Conservation (phyloP, 1,284 basidiomycete genomes). For the Ustilago xerochloae region DNA sequence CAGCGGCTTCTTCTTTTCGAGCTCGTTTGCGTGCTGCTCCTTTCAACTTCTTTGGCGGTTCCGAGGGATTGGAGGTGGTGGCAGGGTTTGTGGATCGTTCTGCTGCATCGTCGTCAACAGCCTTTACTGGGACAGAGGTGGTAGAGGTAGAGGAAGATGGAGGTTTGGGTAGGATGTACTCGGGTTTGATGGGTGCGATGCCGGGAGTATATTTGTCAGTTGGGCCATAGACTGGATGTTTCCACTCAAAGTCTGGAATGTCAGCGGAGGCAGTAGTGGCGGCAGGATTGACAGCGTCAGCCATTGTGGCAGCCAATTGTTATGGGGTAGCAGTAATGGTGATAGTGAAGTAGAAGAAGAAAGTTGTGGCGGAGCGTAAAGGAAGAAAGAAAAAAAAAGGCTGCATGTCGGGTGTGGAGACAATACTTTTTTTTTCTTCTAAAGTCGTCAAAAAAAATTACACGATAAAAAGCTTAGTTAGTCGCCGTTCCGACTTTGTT, state of each 20-base stretch:
- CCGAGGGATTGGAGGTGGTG: neutral
- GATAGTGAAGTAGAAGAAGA: neutral
- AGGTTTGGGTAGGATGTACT: constrained; percentile 43
- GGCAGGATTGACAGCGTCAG: neutral
- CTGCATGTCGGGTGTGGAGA: too few species aligned
- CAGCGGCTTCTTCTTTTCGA: constrained; percentile 43
- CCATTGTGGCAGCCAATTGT: constrained; percentile 6
- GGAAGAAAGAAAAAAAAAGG: too few species aligned
- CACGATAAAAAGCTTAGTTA: too few species aligned
- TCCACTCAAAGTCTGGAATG: constrained; percentile 21
- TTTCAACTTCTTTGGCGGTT: constrained; percentile 43
- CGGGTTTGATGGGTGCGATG: constrained; percentile 48
- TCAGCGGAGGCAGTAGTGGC: neutral
- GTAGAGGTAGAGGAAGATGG: neutral
- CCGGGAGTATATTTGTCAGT: constrained; percentile 51
- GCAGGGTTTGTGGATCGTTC: constrained; percentile 29
- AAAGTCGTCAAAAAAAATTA: too few species aligned
- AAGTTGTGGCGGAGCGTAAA: neutral
- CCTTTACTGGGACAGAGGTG: neutral
- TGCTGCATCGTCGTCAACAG: constrained; percentile 36
- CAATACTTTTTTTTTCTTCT: too few species aligned
- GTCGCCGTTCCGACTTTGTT: too few species aligned
- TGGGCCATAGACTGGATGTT: constrained; percentile 40
- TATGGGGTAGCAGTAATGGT: neutral
- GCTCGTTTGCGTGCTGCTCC: constrained; percentile 45